phyloP scores from a whole-genome alignment of 2,329 filamentous ascomycete species.

The Fusarium tjaetaba region DNA sequence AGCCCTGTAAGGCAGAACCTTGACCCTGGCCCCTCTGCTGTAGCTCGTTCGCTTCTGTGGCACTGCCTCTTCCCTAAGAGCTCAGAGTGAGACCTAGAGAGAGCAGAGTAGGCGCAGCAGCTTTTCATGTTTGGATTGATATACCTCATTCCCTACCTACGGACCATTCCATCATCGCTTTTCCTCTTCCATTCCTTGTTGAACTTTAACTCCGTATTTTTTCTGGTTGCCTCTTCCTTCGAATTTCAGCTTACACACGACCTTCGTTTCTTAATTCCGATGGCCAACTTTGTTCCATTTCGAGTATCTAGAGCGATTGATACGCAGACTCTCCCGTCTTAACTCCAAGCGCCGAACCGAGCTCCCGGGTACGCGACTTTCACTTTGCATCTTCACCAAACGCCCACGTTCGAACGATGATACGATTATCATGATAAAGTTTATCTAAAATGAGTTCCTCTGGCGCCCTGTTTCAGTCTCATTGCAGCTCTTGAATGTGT shows the following conservation, averaged over 20 bases:
- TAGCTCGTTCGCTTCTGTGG: not conserved
- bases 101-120: conserved; percentile 20
- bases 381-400: not conserved
- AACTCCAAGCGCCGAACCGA: conserved; percentile 9
- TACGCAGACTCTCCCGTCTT: not conserved
- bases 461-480: not conserved
- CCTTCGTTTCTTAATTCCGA: not conserved
- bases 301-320: not conserved
- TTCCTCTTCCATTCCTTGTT: not conserved
- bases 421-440: not conserved
- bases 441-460: not conserved
- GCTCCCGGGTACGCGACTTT: conserved; percentile 4
- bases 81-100: not conserved
- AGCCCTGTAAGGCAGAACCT: conserved; percentile 37
- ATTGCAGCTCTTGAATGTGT: not conserved
- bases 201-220: not conserved
- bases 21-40: not conserved
- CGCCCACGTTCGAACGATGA: not conserved
- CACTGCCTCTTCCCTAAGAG: conserved; percentile 20
- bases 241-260: not conserved
- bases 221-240: conserved; percentile 28
- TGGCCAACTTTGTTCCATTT: not conserved
- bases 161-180: not conserved
- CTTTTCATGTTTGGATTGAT: conserved; percentile 1
- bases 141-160: conserved; percentile 1